These are phyloP conservation scores for Gastrolobium villosum DNA, from an alignment of 306 rosid species.

Conservation along the genomic window DNA sequence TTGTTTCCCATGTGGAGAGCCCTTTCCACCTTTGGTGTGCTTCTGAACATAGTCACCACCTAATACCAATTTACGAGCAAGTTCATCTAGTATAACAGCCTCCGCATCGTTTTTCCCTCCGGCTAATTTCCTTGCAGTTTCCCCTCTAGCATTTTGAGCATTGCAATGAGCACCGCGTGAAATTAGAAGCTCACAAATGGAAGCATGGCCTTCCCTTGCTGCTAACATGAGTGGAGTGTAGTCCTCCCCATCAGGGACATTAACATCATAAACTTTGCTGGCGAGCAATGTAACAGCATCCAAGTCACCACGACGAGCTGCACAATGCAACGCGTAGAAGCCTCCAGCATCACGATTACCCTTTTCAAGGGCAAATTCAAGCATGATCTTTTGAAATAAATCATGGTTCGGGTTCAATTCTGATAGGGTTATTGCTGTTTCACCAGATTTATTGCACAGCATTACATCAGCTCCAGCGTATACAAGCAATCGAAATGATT, in stretches of 20 bases:
- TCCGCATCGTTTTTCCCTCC: conserved; percentile 60
- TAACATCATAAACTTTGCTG: conserved; percentile 80
- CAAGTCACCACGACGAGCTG: conserved; percentile 86
- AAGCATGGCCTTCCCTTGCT: conserved; percentile 85
- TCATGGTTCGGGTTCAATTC: conserved; percentile 64
- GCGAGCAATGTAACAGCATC: conserved; percentile 79
- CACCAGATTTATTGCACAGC: conserved; percentile 73
- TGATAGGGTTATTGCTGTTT: conserved; percentile 77
- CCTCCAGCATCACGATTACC: conserved; percentile 75
- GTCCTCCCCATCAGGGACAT: conserved; percentile 80
- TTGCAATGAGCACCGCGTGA: conserved; percentile 70
- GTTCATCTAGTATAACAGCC: conserved; percentile 71
- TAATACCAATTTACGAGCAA: conserved; percentile 70
- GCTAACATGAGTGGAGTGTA: conserved; percentile 94
- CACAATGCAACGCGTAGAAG: conserved; percentile 89
- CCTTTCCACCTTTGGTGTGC: conserved; percentile 87
- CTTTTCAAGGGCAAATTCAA: conserved; percentile 85
- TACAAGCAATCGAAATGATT: conserved; percentile 81
- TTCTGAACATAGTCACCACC: conserved; percentile 69
- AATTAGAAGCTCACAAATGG: conserved; percentile 73
- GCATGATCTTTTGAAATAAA: conserved; percentile 88
- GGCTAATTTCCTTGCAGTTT: conserved; percentile 69
- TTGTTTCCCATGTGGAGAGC: conserved; percentile 76
- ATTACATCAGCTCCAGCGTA: conserved; percentile 92
- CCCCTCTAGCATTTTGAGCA: conserved; percentile 67